Base-by-base conservation (phyloP, 2,329 filamentous ascomycete genomes). In the Aureobasidium mangrovei region DNA sequence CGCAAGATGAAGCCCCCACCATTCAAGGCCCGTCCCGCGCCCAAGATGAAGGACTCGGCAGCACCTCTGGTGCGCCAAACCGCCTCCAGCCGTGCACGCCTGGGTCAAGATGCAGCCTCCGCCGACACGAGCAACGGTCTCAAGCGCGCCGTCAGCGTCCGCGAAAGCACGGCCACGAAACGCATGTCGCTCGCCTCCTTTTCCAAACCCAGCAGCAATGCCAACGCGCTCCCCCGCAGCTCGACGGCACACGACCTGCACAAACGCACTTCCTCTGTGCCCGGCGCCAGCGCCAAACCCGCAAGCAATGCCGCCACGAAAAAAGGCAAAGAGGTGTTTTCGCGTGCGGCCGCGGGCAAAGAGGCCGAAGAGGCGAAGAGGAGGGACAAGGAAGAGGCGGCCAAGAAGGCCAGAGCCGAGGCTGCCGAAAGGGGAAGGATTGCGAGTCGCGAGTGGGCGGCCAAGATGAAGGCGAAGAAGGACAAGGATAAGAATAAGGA, bases 1-100 rank as follows among this genome's bases (percentile, higher is more conserved):
- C 6, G 7, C 31, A 42, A 31, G 24, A 9, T 7, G n/a, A 69
- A 68, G 60, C 70, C 67, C 54, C 60, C 64, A 1, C 58, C 62
- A 1, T 76, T 77, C 68, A 77, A 76, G 63, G 75, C 75, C 7
- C 63, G 74, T 7, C 73, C 74, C 10, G 70, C 68, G 1, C 73
- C 73, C 8, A 61, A 58, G 26, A 47, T 55, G 9, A 24, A 42
- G 9, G 41, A 56, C 57, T 38, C 58, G 55, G 32, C 58, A 58
- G 12, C 64, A 65, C 4, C 8, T 10, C 56, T 62, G 33, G 68
- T 76, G 1, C 70, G 74, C 27, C 72, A 74, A 51, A 78, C 75
- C 10, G 70, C 72, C 64, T 73, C 27, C 60, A 70, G 57, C 32
- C 68, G 66, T 44, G 68, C 69, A 3, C 67, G 77, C 8, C 4